Evolutionary conservation across 108 stramenopile genomes (phyloP).

Genomic region (Pseudonitzschia delicatissima): DNA sequence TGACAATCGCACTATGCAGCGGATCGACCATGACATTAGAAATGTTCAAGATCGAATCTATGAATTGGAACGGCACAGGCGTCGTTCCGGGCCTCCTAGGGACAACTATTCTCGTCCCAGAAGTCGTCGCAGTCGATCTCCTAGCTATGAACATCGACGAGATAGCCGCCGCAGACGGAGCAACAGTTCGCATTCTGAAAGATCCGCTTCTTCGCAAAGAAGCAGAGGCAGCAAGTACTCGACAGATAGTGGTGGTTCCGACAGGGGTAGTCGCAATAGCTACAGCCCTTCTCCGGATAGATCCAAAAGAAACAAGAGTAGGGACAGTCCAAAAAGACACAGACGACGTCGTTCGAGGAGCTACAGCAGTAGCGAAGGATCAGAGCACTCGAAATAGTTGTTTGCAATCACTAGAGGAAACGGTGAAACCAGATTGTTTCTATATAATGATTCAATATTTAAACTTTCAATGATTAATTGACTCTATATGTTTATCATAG

Average conservation of each 20-base stretch:
- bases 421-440: no score
- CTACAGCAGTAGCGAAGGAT: background rate
- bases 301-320: slow-evolving; percentile 4
- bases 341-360: slow-evolving; percentile 9
- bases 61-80: slow-evolving; percentile 23
- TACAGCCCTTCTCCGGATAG: background rate
- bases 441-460: no score
- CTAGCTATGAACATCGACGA: background rate
- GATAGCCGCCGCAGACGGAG: slow-evolving; percentile 20
- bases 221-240: background rate
- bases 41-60: slow-evolving; percentile 28
- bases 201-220: background rate
- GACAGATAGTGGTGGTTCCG: background rate
- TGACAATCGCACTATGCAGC: background rate
- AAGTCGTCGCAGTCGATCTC: slow-evolving; percentile 3
- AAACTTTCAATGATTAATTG: background rate
- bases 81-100: background rate
- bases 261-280: background rate
- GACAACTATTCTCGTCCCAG: slow-evolving; percentile 12
- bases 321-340: background rate
- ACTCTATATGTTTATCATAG: background rate
- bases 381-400: background rate
- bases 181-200: slow-evolving; percentile 16
- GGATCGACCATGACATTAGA: slow-evolving; percentile 28
- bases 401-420: no score